phyloP scores from a whole-genome alignment of 768 basidiomycete genomes.

The Kwoniella sp. region DNA sequence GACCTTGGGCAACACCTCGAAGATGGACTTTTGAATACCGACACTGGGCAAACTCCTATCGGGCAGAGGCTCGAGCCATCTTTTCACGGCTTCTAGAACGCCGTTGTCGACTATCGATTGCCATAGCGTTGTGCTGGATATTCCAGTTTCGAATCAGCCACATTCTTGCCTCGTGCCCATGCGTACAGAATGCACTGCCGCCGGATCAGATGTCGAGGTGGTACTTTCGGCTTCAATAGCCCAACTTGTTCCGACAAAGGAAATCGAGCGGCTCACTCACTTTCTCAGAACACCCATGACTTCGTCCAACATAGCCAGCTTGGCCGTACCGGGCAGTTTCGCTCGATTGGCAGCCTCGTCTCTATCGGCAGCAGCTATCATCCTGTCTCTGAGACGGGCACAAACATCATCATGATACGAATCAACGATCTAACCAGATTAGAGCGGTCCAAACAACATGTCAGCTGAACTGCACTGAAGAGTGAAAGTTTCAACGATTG shows the following conservation, averaged over 20 bases:
- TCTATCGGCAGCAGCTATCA: constrained; percentile 82
- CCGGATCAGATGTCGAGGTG: too few species aligned
- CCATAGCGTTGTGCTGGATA: constrained; percentile 71
- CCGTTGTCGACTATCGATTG: constrained; percentile 90
- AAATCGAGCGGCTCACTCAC: constrained; percentile 64
- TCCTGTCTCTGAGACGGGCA: constrained; percentile 79
- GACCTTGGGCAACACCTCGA: constrained; percentile 71
- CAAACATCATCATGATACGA: constrained; percentile 88
- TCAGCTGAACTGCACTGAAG: constrained; percentile 13
- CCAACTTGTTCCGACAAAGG: neutral
- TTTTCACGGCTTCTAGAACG: constrained; percentile 80
- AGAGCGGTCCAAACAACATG: constrained; percentile 27
- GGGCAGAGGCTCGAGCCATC: constrained; percentile 92
- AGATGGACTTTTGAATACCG: constrained; percentile 92
- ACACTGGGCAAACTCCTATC: constrained; percentile 90
- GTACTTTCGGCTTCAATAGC: too few species aligned
- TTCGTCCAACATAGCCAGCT: constrained; percentile 80
- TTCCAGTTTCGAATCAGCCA: neutral
- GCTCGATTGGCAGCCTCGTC: constrained; percentile 79
- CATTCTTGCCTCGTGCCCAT: neutral
- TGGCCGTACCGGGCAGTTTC: constrained; percentile 78
- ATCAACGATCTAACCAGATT: constrained; percentile 62
- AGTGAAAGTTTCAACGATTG: neutral
- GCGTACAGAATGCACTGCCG: too few species aligned
- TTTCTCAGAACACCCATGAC: constrained; percentile 92